Evolutionary conservation across 805 yeast species (phyloP), one percentile per base, ranked within the genome.

Genomic region (Scheffersomyces stipitis): DNA sequence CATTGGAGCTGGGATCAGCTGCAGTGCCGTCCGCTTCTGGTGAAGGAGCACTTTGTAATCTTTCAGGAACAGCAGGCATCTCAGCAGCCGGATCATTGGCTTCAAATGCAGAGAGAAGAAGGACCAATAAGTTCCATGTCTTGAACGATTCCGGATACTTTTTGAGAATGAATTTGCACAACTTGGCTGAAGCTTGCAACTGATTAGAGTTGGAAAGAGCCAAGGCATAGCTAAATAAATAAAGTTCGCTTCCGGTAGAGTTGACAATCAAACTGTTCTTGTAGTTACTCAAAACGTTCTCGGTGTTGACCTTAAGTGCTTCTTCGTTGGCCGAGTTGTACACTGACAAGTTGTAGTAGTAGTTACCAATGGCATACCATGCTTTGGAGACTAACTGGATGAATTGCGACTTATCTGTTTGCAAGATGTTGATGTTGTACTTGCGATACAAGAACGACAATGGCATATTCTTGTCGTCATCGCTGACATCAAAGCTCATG

Each of bases 51-150:
- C 24, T 10, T 20, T 7, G 10, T 20, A 20, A 20, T 20, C 24
- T 20, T 10, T 20, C 9, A 7, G 24, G 24, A 20, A 20, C 24
- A 7, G 24, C 9, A 20, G 24, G 24, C 10, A 20, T 7, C 7
- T 20, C 24, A 7, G 24, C 40, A 13, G 46, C 52, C 3, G 53
- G 47, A 20, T 48, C 40, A 32, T 67, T 69, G 40, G 75, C 78
- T 38, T 83, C 86, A 27, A 73, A 71, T 0, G 82, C 73, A 0
- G 90, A 75, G 20, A 80, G 66, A n/a, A 84, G 58, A 38, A 86
- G 69, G 0, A 80, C 76, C 28, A 85, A 62, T 45, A 86, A 61
- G 52, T 85, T 85, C 80, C 91, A 80, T 5, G 81, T 73, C 48
- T 73, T 74, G 48, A 81, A 67, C 33, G 78, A 73, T 28, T 74